Percentiles rank a stretch among this genome's conserved stretches.
Conservation (phyloP, 768 basidiomycete species). For the Cyclocybe cylindracea region DNA sequence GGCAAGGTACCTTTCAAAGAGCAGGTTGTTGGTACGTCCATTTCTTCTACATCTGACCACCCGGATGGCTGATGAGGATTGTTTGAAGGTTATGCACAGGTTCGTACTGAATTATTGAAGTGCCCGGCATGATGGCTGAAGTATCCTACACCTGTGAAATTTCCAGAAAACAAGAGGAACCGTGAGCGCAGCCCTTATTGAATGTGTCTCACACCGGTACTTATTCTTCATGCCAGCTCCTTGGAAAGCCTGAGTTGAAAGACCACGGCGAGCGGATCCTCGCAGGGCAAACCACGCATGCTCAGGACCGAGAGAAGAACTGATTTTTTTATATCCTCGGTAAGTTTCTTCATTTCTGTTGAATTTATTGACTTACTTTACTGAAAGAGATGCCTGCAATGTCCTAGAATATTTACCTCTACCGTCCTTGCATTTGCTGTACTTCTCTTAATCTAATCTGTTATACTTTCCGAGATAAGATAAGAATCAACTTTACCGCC, state of each 20-base stretch:
- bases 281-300: slow-evolving; percentile 44
- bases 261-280: slow-evolving; percentile 56
- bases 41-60: not conserved
- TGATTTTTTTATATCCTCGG: no score
- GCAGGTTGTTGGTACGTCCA: slow-evolving; percentile 49
- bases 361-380: no score
- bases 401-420: no score
- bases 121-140: not conserved
- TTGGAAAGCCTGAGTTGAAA: slow-evolving; percentile 44
- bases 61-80: not conserved
- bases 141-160: not conserved
- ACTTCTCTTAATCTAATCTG: not conserved
- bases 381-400: no score
- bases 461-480: slow-evolving; percentile 10
- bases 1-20: slow-evolving; percentile 57
- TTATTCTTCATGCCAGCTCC: slow-evolving; percentile 24
- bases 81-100: slow-evolving; percentile 34
- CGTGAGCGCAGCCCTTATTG: slow-evolving; percentile 22
- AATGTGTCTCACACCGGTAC: not conserved
- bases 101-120: slow-evolving; percentile 6
- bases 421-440: not conserved
- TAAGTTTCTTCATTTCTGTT: no score
- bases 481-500: slow-evolving; percentile 14
- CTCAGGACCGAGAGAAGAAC: slow-evolving; percentile 21
- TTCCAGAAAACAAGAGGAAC: slow-evolving; percentile 45